Conservation (phyloP, 1,139 yeast genomes). For the Geotrichum carabidarum region DNA sequence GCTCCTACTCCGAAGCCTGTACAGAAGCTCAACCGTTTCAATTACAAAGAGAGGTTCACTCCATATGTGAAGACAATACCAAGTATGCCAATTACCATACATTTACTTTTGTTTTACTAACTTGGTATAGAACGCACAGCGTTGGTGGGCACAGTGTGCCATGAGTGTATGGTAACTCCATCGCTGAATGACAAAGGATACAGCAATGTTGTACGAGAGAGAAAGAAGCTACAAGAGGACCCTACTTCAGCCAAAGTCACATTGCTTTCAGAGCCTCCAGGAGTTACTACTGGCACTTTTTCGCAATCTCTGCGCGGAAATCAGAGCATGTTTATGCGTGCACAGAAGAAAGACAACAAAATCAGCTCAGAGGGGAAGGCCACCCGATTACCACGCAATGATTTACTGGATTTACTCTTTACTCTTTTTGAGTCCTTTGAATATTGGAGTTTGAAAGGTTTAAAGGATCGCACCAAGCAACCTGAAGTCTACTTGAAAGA, state of each 20-base stretch:
- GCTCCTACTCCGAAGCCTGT: constrained; percentile 29
- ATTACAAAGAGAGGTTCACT: constrained; percentile 23
- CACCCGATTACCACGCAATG: constrained; percentile 90
- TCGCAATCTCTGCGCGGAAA: constrained; percentile 64
- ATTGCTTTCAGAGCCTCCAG: constrained; percentile 75
- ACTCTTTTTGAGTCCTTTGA: constrained; percentile 89
- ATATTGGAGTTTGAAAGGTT: constrained; percentile 93
- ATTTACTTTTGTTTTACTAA: constrained; percentile 10
- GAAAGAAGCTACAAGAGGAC: constrained; percentile 45
- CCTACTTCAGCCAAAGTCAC: constrained; percentile 68
- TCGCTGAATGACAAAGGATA: constrained; percentile 68
- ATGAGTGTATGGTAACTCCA: constrained; percentile 87
- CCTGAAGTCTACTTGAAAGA: constrained; percentile 93
- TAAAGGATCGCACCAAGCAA: constrained; percentile 89
- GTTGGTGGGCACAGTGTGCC: constrained; percentile 79
- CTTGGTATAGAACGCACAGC: constrained; percentile 56
- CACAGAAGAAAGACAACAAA: constrained; percentile 35
- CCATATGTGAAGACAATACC: constrained; percentile 34
- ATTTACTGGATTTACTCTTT: constrained; percentile 80
- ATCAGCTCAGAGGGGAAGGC: constrained; percentile 75
- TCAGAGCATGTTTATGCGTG: constrained; percentile 32
- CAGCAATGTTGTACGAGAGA: constrained; percentile 49
- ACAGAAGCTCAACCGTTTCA: constrained; percentile 24
- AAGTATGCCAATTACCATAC: neutral
- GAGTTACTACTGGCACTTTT: constrained; percentile 73